Percentiles rank a stretch among this genome's conserved stretches.
Evolutionary conservation across 179 eudicot genomes (phyloP).

Genomic region (Nepenthes alata): DNA sequence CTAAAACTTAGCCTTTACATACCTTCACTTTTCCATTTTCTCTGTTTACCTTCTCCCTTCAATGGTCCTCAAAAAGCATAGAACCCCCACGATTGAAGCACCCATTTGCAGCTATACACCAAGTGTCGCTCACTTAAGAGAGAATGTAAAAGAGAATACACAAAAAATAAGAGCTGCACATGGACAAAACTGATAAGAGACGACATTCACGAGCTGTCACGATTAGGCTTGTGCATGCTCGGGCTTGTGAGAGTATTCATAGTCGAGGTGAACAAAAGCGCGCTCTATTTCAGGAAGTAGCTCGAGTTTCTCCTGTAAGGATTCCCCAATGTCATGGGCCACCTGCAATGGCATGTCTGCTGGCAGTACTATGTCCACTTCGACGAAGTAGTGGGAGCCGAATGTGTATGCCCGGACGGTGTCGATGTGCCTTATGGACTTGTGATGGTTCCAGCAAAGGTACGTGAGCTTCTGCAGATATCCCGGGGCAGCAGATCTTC

Average conservation of each 20-base stretch:
- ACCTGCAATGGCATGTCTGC: constrained; percentile 61
- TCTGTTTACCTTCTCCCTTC: too few species aligned
- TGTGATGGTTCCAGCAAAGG: constrained; percentile 83
- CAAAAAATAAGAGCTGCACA: too few species aligned
- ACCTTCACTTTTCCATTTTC: too few species aligned
- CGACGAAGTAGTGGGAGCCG: constrained; percentile 78
- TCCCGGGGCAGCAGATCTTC: constrained; percentile 68
- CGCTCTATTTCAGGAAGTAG: constrained; percentile 65
- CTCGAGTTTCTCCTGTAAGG: constrained; percentile 72
- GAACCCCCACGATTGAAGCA: too few species aligned
- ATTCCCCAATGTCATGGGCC: constrained; percentile 74
- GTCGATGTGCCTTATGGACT: constrained; percentile 62
- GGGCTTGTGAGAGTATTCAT: constrained; percentile 56
- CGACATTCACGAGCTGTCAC: constrained; percentile 2
- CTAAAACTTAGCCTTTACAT: too few species aligned
- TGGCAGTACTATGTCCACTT: constrained; percentile 74
- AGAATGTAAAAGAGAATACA: too few species aligned
- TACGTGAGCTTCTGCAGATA: constrained; percentile 63
- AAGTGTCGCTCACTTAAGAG: neutral
- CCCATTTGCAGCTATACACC: too few species aligned
- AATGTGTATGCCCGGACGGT: constrained; percentile 80
- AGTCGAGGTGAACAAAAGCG: constrained; percentile 78
- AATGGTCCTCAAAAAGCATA: too few species aligned
- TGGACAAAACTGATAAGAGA: too few species aligned
- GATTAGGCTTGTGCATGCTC: constrained; percentile 58